Percentiles rank a stretch among this genome's conserved stretches.
Evolutionary conservation across 371 early-diverging fungal species (phyloP).

Genomic region (Mortierella sp.): DNA sequence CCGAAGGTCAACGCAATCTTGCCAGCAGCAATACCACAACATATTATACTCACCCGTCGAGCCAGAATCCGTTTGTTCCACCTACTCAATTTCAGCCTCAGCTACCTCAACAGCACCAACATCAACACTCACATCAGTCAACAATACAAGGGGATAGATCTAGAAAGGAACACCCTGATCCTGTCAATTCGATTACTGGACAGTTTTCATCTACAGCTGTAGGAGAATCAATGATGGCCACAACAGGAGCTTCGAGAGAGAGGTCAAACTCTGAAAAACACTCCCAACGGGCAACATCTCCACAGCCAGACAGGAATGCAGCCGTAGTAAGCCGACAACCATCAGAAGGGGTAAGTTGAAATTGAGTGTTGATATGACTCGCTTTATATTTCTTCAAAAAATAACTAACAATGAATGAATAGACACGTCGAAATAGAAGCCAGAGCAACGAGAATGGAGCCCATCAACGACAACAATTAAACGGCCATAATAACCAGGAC

Average conservation of each 20-base stretch:
- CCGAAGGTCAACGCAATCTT: background rate
- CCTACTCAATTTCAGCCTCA: constrained; percentile 28
- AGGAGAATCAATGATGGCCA: background rate
- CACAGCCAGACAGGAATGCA: constrained; percentile 1
- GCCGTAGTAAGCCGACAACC: background rate
- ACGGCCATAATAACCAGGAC: constrained; percentile 17
- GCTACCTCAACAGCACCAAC: constrained; percentile 3
- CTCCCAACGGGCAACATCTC: constrained; percentile 8
- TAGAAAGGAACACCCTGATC: constrained; percentile 24
- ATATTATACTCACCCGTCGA: constrained; percentile 34
- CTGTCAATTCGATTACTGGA: constrained; percentile 21
- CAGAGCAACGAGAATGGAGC: constrained; percentile 20
- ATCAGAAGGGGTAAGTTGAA: constrained; percentile 6
- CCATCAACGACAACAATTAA: constrained; percentile 22
- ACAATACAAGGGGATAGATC: background rate
- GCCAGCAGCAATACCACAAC: constrained; percentile 1
- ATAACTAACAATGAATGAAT: background rate
- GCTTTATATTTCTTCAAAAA: background rate
- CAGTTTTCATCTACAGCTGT: background rate
- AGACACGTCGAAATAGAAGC: constrained; percentile 16
- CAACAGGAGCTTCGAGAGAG: constrained; percentile 3
- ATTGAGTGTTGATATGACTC: too few species aligned
- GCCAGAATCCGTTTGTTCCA: constrained; percentile 35
- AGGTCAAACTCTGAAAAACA: constrained; percentile 27
- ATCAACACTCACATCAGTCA: constrained; percentile 2